Evolutionary conservation across 176 grass and related monocot species (phyloP).

Genomic region (Elaeis guineensis): DNA sequence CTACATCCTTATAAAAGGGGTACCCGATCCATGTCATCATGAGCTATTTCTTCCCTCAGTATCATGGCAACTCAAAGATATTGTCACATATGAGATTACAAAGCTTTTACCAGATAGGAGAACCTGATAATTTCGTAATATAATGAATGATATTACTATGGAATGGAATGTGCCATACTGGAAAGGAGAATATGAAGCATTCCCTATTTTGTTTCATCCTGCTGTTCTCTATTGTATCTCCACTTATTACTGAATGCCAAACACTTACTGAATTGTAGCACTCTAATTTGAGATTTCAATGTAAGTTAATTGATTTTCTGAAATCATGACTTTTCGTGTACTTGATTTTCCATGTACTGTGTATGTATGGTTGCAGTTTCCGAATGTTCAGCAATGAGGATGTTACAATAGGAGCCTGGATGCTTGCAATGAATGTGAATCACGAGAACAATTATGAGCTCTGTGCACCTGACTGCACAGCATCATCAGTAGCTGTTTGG

Average conservation of each 20-base stretch:
- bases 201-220: too few species aligned
- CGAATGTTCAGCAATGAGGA: constrained; percentile 99
- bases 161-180: too few species aligned
- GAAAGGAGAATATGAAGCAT: too few species aligned
- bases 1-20: too few species aligned
- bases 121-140: too few species aligned
- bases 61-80: too few species aligned
- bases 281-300: neutral
- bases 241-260: neutral
- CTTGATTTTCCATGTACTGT: neutral
- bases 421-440: constrained; percentile 99
- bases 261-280: neutral
- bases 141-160: too few species aligned
- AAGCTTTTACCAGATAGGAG: too few species aligned
- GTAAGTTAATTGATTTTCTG: neutral
- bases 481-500: constrained; percentile 91
- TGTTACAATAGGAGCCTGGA: constrained; percentile 96
- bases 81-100: too few species aligned
- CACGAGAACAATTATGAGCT: constrained; percentile 82
- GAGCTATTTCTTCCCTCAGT: too few species aligned
- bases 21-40: too few species aligned
- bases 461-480: constrained; percentile 65
- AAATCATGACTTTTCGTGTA: neutral
- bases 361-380: constrained; percentile 48
- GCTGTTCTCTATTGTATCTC: too few species aligned